Conservation (phyloP, 2,329 filamentous ascomycete species). For the Colletotrichum liaoningense region DNA sequence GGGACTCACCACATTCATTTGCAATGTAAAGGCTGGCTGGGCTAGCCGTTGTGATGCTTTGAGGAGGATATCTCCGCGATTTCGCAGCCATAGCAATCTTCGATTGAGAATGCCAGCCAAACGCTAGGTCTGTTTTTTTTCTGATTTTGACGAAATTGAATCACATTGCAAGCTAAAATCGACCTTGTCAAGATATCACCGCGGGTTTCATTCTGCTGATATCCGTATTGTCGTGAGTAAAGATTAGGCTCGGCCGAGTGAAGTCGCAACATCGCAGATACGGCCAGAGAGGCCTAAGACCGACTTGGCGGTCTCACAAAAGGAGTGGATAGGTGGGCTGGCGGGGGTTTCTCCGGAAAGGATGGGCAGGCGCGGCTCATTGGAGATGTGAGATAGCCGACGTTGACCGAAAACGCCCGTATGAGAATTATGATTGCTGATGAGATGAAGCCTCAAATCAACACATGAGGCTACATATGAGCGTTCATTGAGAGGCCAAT, state of each 20-base stretch:
- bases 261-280: conserved; percentile 8
- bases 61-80: not conserved
- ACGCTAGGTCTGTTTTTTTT: not conserved
- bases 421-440: not conserved
- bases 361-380: not conserved
- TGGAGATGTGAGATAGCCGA: not conserved
- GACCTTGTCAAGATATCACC: not conserved
- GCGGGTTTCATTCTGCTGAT: not conserved
- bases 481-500: not conserved
- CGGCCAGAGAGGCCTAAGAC: not conserved
- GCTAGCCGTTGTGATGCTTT: not conserved
- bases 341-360: conserved; percentile 9
- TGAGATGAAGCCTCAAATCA: not conserved
- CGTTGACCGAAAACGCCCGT: not conserved
- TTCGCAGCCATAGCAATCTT: not conserved
- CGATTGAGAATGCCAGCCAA: not conserved
- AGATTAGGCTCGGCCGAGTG: conserved; percentile 16
- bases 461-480: not conserved
- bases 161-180: not conserved
- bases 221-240: not conserved
- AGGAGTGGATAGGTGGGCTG: conserved; percentile 20
- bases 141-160: not conserved
- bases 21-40: not conserved
- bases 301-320: conserved; percentile 24
- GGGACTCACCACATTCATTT: not conserved